Base-by-base conservation (phyloP, 2,329 filamentous ascomycete genomes). In the Rutstroemia sp. region DNA sequence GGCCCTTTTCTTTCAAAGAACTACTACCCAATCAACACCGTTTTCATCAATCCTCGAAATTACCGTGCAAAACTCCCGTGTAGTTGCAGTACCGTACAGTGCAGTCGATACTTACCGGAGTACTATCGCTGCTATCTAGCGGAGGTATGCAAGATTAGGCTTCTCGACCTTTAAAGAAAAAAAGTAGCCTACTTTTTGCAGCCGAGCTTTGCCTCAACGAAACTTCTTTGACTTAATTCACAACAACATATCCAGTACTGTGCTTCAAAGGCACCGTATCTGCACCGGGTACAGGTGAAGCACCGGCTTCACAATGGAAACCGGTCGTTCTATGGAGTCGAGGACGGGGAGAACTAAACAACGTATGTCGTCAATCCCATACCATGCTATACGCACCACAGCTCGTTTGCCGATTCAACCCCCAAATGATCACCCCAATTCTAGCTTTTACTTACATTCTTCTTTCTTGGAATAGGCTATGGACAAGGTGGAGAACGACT, bases 401-500 rank as follows among this genome's bases (percentile, higher is more conserved):
- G 30, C 44, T 27, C 18, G 25, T 44, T 27, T 19, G 16, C 23
- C 41, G 12, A 14, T 16, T 25, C 38, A 27, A 41, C 42, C 18
- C 38, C 34, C 27, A 19, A 52, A 27, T 45, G 16, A 37, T 14
- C 37, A 18, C n/a, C 44, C 49, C 39, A 42, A 54, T 19, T 30
- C 10, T 34, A 48, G 16, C 39, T 42, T 42, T 42, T 44, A 34
- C 66, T 69, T 59, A 69, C 62, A 48, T 58, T 39, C 51, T 57
- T 19, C 57, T 49, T 60, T 30, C n/a, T 16, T 44, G 65, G 57
- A 67, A 56, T 74, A 97, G 94, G 92, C 69, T 99, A 97, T 75
- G 92, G 90, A 69, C 76, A 88, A 59, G 88, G 90, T 72, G 92
- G 92, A 75, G 92, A 97, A 75, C 87, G 94, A 64, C 85, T 97